Conservation (phyloP, 2,329 filamentous ascomycete genomes). For the Scytalidium lignicola region DNA sequence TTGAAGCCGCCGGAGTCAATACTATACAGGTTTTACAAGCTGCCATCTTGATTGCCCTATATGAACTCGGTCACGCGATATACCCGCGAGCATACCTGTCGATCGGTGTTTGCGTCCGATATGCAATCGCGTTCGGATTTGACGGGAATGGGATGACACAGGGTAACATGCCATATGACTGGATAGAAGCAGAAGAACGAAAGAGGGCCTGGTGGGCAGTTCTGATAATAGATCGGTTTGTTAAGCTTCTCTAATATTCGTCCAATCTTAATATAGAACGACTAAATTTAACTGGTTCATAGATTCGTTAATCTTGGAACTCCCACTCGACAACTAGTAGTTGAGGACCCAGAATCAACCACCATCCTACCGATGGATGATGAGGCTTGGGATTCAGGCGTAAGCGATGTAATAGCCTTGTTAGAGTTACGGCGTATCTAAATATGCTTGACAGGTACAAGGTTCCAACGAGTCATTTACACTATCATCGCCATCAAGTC, state of each 20-base stretch:
- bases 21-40: slow-evolving; percentile 8
- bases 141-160: neutral
- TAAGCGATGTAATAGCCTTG: neutral
- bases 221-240: slow-evolving; percentile 2
- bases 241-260: neutral
- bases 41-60: slow-evolving; percentile 4
- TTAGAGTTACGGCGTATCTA: neutral
- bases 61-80: slow-evolving; percentile 2
- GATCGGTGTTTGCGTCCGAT: slow-evolving; percentile 1
- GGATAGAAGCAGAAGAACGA: slow-evolving; percentile 1
- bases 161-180: neutral
- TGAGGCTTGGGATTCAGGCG: slow-evolving; percentile 2
- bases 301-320: slow-evolving; percentile 7
- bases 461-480: slow-evolving; percentile 1
- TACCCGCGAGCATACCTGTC: slow-evolving; percentile 1
- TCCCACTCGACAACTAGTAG: slow-evolving; percentile 2
- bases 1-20: slow-evolving; percentile 4
- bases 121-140: slow-evolving; percentile 9
- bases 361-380: slow-evolving; percentile 5
- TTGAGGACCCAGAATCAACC: slow-evolving; percentile 1
- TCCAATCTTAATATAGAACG: neutral
- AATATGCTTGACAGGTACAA: neutral
- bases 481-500: slow-evolving; percentile 1
- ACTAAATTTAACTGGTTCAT: neutral
- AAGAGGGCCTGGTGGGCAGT: slow-evolving; percentile 3